Percentiles rank a stretch among this genome's conserved stretches.
These are phyloP conservation scores for Inosperma sp. DNA, from an alignment of 768 basidiomycete genomes.

Conservation along the genomic window DNA sequence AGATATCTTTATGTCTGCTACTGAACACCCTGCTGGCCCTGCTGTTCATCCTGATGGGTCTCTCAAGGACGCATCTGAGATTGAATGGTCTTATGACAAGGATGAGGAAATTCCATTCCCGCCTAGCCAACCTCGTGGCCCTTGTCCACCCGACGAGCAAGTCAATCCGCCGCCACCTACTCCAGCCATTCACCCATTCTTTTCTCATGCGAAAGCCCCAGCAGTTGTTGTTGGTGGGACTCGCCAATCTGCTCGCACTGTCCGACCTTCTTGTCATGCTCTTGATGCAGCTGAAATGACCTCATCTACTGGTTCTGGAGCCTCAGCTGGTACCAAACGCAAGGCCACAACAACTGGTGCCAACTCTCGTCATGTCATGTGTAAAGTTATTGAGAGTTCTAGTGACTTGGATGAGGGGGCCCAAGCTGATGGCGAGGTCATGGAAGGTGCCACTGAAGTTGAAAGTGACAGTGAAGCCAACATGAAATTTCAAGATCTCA, in stretches of 20 bases:
- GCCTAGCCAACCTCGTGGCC: too few species aligned
- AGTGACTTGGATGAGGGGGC: too few species aligned
- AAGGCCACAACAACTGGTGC: background rate
- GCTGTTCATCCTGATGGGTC: conserved; percentile 1
- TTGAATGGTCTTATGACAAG: conserved; percentile 1
- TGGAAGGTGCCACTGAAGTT: too few species aligned
- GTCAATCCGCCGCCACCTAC: background rate
- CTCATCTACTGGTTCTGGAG: background rate
- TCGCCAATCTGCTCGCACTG: background rate
- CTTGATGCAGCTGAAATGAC: background rate
- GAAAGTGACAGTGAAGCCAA: too few species aligned
- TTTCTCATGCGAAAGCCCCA: background rate
- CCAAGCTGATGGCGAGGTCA: too few species aligned
- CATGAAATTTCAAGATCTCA: too few species aligned
- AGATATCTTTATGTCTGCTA: too few species aligned
- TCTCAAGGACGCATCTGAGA: background rate
- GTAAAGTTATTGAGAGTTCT: background rate
- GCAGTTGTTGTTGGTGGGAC: background rate
- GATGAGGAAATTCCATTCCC: conserved; percentile 1
- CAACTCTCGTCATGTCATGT: background rate
- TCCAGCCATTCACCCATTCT: conserved; percentile 2
- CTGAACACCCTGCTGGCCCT: background rate
- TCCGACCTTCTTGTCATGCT: background rate
- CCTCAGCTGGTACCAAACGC: background rate
- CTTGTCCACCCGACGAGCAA: too few species aligned